Conservation (phyloP, 345 rosid genomes). For the Murraya paniculata region DNA sequence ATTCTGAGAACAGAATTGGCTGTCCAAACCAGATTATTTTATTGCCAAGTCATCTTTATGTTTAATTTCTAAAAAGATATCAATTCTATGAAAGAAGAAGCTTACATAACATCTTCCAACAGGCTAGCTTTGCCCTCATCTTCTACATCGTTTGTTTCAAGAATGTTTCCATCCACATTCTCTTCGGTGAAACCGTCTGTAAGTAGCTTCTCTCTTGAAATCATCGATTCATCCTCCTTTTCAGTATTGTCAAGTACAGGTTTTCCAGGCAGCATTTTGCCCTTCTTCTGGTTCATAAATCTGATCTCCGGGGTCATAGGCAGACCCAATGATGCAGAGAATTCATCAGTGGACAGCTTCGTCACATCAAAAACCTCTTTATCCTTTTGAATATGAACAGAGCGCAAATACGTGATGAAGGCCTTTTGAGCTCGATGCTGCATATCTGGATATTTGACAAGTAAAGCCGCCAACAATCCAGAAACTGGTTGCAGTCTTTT, state of each 20-base stretch:
- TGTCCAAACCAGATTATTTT: neutral
- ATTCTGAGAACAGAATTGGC: neutral
- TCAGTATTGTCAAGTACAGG: conserved; percentile 28
- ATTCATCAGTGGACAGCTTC: conserved; percentile 65
- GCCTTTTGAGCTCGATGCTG: conserved; percentile 80
- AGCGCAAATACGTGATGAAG: conserved; percentile 77
- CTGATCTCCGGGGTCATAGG: conserved; percentile 81
- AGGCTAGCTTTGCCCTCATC: conserved; percentile 36
- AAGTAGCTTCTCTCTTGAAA: conserved; percentile 32
- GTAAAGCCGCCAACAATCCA: conserved; percentile 55
- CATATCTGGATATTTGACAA: conserved; percentile 68
- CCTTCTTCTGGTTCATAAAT: conserved; percentile 52
- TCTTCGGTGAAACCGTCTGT: conserved; percentile 42
- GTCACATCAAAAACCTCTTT: conserved; percentile 83
- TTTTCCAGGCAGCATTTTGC: conserved; percentile 31
- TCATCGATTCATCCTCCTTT: conserved; percentile 19
- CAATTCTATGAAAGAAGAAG: neutral
- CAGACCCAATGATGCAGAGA: conserved; percentile 87
- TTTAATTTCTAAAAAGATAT: neutral
- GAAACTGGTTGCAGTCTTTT: conserved; percentile 70
- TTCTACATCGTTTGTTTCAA: conserved; percentile 33
- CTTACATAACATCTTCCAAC: conserved; percentile 50
- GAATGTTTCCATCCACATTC: conserved; percentile 24
- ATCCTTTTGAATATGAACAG: conserved; percentile 75
- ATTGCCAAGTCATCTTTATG: neutral